These are phyloP conservation scores for Tillandsia leiboldiana DNA, from an alignment of 176 grass and related monocot species.

Conservation along the genomic window DNA sequence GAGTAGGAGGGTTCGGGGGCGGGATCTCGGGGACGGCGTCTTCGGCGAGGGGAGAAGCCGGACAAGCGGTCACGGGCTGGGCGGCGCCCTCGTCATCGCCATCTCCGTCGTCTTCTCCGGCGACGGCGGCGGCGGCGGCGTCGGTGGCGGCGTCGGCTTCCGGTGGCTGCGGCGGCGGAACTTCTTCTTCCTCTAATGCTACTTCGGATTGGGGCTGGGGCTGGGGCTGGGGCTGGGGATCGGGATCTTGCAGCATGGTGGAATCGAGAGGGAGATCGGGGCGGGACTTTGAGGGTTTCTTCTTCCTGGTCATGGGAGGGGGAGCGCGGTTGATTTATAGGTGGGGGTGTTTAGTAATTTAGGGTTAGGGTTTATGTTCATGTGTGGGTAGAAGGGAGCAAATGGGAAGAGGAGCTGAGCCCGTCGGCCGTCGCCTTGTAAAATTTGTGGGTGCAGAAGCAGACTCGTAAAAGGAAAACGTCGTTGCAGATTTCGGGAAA, in stretches of 20 bases:
- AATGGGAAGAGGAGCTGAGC: too few species aligned
- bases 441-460: too few species aligned
- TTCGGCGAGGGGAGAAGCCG: background rate
- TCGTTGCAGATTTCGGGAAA: too few species aligned
- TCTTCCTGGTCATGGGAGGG: constrained; percentile 1
- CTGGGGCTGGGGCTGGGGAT: background rate
- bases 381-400: too few species aligned
- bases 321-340: too few species aligned
- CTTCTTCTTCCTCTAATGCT: background rate
- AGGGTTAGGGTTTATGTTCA: too few species aligned
- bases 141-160: background rate
- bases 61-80: background rate
- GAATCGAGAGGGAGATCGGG: background rate
- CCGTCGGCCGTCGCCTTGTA: too few species aligned
- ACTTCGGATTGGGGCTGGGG: background rate
- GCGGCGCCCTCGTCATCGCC: background rate
- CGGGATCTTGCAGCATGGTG: background rate
- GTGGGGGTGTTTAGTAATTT: too few species aligned
- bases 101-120: background rate
- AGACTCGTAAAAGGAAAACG: too few species aligned
- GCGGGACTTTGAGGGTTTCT: background rate
- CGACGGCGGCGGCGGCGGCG: background rate
- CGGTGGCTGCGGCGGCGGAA: background rate
- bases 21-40: background rate
- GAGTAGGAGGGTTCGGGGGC: background rate